These are phyloP conservation scores for Candolleomyces aberdarensis DNA, from an alignment of 768 basidiomycete species.

Conservation along the genomic window DNA sequence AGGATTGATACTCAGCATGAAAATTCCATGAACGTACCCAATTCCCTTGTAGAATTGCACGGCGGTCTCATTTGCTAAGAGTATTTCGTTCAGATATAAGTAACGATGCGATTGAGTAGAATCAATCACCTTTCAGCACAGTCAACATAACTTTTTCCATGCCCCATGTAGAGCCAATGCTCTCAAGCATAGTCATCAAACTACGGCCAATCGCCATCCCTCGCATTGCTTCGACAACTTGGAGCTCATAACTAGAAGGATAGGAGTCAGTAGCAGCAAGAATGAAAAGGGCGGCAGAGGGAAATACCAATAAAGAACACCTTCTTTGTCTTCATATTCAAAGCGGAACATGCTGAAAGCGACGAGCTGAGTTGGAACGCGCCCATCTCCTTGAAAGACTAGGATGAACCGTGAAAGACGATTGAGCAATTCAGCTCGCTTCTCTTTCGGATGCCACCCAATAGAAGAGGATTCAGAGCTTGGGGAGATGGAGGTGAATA, in stretches of 20 bases:
- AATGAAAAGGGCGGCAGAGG: not conserved
- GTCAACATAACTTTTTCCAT: slow-evolving; percentile 79
- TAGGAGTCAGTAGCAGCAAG: not conserved
- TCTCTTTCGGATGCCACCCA: slow-evolving; percentile 60
- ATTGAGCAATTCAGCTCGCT: slow-evolving; percentile 61
- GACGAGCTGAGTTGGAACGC: slow-evolving; percentile 18
- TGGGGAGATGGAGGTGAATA: not conserved
- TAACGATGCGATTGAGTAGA: not conserved
- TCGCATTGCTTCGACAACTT: slow-evolving; percentile 44
- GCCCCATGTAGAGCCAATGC: slow-evolving; percentile 46
- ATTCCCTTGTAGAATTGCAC: slow-evolving; percentile 47
- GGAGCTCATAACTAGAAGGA: slow-evolving; percentile 68
- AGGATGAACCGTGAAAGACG: slow-evolving; percentile 58
- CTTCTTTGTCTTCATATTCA: slow-evolving; percentile 58
- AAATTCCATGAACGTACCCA: slow-evolving; percentile 40
- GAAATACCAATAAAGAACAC: slow-evolving; percentile 68
- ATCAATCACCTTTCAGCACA: slow-evolving; percentile 60
- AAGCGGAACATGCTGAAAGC: slow-evolving; percentile 69
- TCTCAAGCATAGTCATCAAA: slow-evolving; percentile 47
- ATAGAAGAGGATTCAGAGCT: slow-evolving; percentile 59
- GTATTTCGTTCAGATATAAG: not conserved
- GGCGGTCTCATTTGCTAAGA: slow-evolving; percentile 22
- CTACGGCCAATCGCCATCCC: slow-evolving; percentile 57
- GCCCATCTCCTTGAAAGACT: slow-evolving; percentile 19
- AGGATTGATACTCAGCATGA: not conserved